Evolutionary conservation across 2,329 filamentous ascomycete genomes (phyloP), one percentile per base, ranked within the genome.

Genomic region (Fusarium pilosicola): DNA sequence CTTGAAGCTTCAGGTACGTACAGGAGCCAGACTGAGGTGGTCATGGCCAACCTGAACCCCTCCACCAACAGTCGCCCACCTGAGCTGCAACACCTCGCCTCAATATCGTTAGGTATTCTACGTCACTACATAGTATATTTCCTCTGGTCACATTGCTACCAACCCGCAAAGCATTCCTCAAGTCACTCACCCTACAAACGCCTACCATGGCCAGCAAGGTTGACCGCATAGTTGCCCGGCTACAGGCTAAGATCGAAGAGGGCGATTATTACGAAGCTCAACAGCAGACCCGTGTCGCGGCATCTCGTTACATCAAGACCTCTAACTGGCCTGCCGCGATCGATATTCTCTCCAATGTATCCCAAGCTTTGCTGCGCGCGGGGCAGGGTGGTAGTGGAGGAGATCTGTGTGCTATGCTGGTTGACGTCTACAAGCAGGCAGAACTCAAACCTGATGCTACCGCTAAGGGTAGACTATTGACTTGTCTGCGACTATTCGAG

Each of bases 191-290:
- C 22, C 10, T 30, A 45, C 30, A 18, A 61, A 41, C n/a, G 52
- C 32, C 49, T 67, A 74, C 44, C 67, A 84, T 84, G 83, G 81
- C 83, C 59, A 83, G 74, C 78, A 84, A 84, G 73, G 83, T 83
- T 75, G 81, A 84, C 48, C 81, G 81, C 51, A 90, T 90, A 82
- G 89, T 90, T 76, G 81, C 86, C 65, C 87, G 89, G 32, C 91
- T 98, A 82, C 93, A 96, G 85, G 88, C 93, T 83, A 96, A 94
- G 83, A 97, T 97, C 83, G 88, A 90, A 76, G 94, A 97, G 83
- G 96, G 95, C 79, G 92, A 96, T 81, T 98, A 91, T 88, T 99
- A 99, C 86, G 96, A 99, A 88, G 96, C 96, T 66, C 96, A 98
- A 85, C 96, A 99, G 84, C 96, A 99, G 86, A 94, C 97, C 75